Percentiles rank a stretch among this genome's conserved stretches.
Conservation (phyloP, 192 early-diverging fungal species). For the Gigaspora rosea region DNA sequence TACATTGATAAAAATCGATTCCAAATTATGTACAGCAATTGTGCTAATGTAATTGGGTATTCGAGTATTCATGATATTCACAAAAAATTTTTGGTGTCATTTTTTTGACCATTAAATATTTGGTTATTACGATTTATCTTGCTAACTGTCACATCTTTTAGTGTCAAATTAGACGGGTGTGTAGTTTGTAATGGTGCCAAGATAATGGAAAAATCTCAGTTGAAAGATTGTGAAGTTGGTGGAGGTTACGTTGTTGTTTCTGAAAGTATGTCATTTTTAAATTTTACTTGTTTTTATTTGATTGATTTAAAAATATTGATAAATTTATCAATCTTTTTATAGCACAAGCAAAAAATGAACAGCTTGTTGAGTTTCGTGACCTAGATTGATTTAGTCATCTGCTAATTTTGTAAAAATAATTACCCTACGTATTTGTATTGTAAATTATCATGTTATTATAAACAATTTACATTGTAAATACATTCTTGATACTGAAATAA, state of each 20-base stretch:
- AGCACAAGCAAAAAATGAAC: conserved; percentile 28
- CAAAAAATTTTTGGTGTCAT: no score
- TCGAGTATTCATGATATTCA: no score
- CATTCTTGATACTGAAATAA: no score
- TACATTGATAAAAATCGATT: no score
- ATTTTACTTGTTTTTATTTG: not conserved
- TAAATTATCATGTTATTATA: no score
- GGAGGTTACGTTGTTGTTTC: conserved; percentile 65
- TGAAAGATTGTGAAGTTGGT: conserved; percentile 90
- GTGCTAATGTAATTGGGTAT: no score
- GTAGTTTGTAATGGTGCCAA: conserved; percentile 83
- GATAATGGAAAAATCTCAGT: conserved; percentile 68
- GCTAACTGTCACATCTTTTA: conserved; percentile 33
- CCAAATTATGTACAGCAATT: no score
- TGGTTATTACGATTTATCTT: no score
- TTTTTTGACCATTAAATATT: no score
- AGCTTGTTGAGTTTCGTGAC: conserved; percentile 20
- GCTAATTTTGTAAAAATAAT: no score
- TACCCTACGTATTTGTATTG: no score
- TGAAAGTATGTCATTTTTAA: conserved; percentile 41
- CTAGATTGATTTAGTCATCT: not conserved
- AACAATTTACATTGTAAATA: no score
- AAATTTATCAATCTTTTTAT: not conserved
- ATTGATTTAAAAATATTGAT: not conserved
- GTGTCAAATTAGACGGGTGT: conserved; percentile 86